Conservation (phyloP, 2,329 filamentous ascomycete genomes). For the Trichoderma sp. region DNA sequence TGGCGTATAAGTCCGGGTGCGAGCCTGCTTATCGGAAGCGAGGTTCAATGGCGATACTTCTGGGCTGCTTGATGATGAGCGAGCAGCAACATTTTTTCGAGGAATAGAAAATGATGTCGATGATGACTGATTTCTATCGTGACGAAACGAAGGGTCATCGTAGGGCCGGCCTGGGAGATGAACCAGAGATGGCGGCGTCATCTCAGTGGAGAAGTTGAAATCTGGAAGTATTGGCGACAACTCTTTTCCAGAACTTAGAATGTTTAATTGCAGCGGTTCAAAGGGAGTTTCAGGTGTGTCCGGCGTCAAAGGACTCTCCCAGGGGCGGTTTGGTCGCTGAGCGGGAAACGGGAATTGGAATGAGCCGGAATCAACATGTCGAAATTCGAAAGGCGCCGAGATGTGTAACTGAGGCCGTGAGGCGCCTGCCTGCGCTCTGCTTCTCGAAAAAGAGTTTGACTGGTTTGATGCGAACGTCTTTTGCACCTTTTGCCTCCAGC, state of each 20-base stretch:
- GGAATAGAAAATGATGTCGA: constrained; percentile 58
- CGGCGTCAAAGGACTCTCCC: constrained; percentile 32
- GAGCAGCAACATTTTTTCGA: constrained; percentile 41
- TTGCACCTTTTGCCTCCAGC: constrained; percentile 26
- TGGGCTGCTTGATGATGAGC: constrained; percentile 27
- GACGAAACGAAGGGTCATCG: constrained; percentile 35
- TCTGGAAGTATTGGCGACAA: constrained; percentile 59
- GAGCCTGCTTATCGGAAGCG: constrained; percentile 44
- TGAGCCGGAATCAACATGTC: constrained; percentile 55
- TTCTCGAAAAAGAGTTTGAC: constrained; percentile 49
- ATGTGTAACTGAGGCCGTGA: constrained; percentile 57
- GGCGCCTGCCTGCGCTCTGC: constrained; percentile 47
- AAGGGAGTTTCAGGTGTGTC: constrained; percentile 39
- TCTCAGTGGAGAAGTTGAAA: constrained; percentile 45
- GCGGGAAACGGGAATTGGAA: constrained; percentile 37
- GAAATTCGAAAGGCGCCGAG: constrained; percentile 61
- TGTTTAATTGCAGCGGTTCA: constrained; percentile 58
- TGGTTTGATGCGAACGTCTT: constrained; percentile 37
- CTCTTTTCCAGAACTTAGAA: constrained; percentile 44
- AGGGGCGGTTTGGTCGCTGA: constrained; percentile 15
- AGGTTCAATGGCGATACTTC: constrained; percentile 38
- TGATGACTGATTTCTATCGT: constrained; percentile 49
- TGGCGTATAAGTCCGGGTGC: constrained; percentile 47
- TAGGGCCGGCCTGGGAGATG: constrained; percentile 36
- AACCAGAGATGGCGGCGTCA: constrained; percentile 43